Conservation (phyloP, 2,329 filamentous ascomycete species). For the Drechslerella stenobrocha region DNA sequence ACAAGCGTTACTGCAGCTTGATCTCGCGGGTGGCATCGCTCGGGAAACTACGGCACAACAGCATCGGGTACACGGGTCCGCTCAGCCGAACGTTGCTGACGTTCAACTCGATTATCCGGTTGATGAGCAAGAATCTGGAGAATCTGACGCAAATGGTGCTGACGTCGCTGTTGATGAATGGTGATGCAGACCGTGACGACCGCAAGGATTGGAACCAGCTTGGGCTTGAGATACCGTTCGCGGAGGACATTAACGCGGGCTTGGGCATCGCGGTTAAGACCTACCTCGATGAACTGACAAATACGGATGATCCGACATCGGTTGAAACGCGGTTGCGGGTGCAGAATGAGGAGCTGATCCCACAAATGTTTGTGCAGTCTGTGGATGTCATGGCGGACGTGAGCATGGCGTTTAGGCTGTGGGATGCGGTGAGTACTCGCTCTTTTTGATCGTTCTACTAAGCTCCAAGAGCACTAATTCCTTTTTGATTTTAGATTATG, state of each 20-base stretch:
- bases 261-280: conserved; percentile 79
- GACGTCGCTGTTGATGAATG: conserved; percentile 77
- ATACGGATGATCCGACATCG: conserved; percentile 61
- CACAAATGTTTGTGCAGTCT: conserved; percentile 58
- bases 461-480: conserved; percentile 38
- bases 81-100: conserved; percentile 85
- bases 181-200: conserved; percentile 71
- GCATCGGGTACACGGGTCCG: conserved; percentile 90
- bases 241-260: conserved; percentile 71
- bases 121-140: conserved; percentile 75
- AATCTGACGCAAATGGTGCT: conserved; percentile 83
- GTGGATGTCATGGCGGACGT: conserved; percentile 64
- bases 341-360: conserved; percentile 62
- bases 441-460: not conserved
- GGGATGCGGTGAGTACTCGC: conserved; percentile 64
- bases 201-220: conserved; percentile 65
- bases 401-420: conserved; percentile 65
- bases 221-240: conserved; percentile 70
- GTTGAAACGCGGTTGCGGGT: conserved; percentile 61
- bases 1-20: conserved; percentile 76
- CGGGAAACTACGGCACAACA: conserved; percentile 76
- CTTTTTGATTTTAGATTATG: conserved; percentile 59
- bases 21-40: conserved; percentile 85
- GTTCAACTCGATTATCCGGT: conserved; percentile 80
- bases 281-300: conserved; percentile 72